Evolutionary conservation across 1,139 yeast species (phyloP), one percentile per base, ranked within the genome.

Genomic region (Protomyces pachydermus): DNA sequence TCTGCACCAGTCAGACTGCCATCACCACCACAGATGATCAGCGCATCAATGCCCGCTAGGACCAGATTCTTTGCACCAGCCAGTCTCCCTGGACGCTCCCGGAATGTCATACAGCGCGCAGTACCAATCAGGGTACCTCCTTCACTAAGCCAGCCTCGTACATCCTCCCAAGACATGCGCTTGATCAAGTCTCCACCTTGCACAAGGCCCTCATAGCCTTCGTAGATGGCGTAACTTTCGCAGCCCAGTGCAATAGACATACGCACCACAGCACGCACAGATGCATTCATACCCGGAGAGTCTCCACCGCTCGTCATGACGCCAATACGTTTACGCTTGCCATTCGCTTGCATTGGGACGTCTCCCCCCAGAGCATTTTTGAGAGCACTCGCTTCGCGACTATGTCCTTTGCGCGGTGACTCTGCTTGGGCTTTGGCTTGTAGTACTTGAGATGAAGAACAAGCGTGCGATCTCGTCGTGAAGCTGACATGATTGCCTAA

Each of bases 291-390:
- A 69, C 98, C 98, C 28, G 96, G 98, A 54, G 98, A 91, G 76
- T 91, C 98, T 74, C 98, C 98, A 71, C 98, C 98, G 1, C 97
- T 89, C 1, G 98, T 93, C 93, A 93, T 89, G 61, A 93, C 95
- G 5, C 95, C 98, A 69, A 93, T 88, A 72, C 87, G 82, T 79
- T 84, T 82, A 63, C 71, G 70, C 34, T 68, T 68, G 28, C 57
- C 68, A 50, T 62, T 58, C 10, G 67, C 55, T 25, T 42, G 54
- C 16, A 25, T 23, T 37, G 63, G 61, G 46, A 45, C 18, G 32
- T 42, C 58, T 34, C 54, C 60, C 10, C 66, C 60, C n/a, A 61
- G 37, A 12, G 60, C 61, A 28, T 56, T 50, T 18, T 23, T 56
- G 25, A 54, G 20, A 23, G 28, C 20, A 34, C 39, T 35, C 60